Evolutionary conservation across 1,284 basidiomycete genomes (phyloP).

Genomic region (Tilletia caries): DNA sequence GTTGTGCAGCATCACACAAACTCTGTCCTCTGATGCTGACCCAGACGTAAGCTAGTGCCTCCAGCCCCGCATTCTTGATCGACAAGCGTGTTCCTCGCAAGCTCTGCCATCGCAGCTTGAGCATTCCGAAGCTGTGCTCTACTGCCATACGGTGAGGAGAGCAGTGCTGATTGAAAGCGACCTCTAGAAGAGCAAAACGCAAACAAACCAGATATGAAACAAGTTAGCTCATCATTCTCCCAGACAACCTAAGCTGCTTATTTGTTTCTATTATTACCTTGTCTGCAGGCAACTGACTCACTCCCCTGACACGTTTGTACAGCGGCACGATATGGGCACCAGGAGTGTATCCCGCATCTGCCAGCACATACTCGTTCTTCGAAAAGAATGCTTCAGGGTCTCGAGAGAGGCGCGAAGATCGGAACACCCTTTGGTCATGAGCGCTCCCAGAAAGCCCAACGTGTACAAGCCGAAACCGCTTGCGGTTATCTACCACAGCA

Average conservation of each 20-base stretch:
- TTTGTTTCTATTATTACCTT: too few relatives aligned
- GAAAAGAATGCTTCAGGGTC: not conserved
- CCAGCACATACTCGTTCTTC: not conserved
- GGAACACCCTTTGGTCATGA: not conserved
- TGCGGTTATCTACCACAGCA: not conserved
- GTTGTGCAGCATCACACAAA: not conserved
- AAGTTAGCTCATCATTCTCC: too few relatives aligned
- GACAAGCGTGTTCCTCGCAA: not conserved
- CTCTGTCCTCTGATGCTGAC: too few relatives aligned
- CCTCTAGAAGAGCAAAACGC: not conserved
- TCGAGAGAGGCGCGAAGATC: not conserved
- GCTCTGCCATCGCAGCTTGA: conserved; percentile 3
- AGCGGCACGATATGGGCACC: not conserved
- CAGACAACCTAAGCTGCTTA: too few relatives aligned
- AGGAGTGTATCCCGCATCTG: not conserved
- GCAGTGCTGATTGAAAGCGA: not conserved
- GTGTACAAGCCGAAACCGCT: not conserved
- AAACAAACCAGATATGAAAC: not conserved
- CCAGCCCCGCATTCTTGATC: too few relatives aligned
- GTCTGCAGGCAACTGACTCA: not conserved
- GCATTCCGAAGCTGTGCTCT: conserved; percentile 1
- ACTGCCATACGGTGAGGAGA: not conserved
- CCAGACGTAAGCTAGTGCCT: not conserved
- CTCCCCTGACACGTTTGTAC: not conserved
- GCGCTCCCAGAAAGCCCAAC: not conserved